phyloP scores from a whole-genome alignment of 768 basidiomycete genomes.

The Lactifluus echinatus region DNA sequence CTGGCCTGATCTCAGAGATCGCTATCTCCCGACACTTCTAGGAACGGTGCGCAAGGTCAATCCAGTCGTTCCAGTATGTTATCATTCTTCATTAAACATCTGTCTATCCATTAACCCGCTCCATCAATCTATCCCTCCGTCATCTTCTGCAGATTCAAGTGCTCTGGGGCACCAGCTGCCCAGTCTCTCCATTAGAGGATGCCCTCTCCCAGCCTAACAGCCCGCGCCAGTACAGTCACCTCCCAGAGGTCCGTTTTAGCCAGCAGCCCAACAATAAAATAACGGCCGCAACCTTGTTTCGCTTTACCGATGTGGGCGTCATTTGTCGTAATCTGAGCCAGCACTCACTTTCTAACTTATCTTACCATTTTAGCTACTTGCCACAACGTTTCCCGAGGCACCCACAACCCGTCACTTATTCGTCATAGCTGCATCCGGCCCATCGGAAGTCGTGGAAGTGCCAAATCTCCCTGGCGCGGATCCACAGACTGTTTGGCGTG shows the following conservation, averaged over 20 bases:
- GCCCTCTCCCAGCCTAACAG: constrained; percentile 8
- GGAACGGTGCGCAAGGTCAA: constrained; percentile 20
- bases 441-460: constrained; percentile 12
- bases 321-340: not conserved
- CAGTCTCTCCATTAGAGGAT: constrained; percentile 15
- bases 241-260: constrained; percentile 19
- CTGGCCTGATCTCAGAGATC: constrained; percentile 22
- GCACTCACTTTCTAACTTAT: not conserved
- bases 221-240: constrained; percentile 15
- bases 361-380: constrained; percentile 12
- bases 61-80: constrained; percentile 19
- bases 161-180: constrained; percentile 14
- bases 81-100: not conserved
- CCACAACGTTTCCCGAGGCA: constrained; percentile 1
- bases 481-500: constrained; percentile 7
- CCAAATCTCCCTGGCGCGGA: constrained; percentile 11
- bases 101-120: not conserved
- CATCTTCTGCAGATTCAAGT: constrained; percentile 14
- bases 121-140: not conserved
- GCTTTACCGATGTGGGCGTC: constrained; percentile 15
- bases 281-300: constrained; percentile 15
- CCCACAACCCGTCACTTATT: constrained; percentile 20
- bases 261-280: constrained; percentile 17
- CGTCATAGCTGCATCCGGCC: constrained; percentile 19
- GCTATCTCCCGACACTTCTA: constrained; percentile 21